These are phyloP conservation scores for Colletotrichum viniferum DNA, from an alignment of 2,329 filamentous ascomycete genomes.

Conservation along the genomic window DNA sequence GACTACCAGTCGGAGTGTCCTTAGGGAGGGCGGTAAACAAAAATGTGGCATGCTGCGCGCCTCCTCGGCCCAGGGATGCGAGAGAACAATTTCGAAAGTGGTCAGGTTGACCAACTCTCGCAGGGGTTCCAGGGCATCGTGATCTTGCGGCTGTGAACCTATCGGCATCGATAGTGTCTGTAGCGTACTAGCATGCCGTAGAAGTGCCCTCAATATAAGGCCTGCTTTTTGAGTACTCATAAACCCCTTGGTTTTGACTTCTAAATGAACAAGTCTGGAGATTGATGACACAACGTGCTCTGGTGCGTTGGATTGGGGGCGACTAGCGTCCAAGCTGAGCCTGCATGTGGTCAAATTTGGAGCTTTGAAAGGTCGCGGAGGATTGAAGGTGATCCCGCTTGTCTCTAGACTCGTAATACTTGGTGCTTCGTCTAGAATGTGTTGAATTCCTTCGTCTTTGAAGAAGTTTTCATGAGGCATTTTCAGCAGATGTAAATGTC, in stretches of 20 bases:
- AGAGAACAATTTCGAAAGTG: not conserved
- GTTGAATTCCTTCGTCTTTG: not conserved
- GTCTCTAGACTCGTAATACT: not conserved
- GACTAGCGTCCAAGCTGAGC: not conserved
- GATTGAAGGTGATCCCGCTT: not conserved
- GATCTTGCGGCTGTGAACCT: not conserved
- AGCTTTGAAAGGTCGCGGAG: not conserved
- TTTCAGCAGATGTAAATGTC: not conserved
- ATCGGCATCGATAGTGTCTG: not conserved
- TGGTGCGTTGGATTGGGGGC: not conserved
- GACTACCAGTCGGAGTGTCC: not conserved
- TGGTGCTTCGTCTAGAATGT: not conserved
- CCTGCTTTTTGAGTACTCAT: not conserved
- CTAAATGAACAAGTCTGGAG: not conserved
- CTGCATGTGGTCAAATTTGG: not conserved
- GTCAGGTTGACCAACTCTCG: not conserved
- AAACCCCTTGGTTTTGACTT: not conserved
- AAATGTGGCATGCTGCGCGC: not conserved
- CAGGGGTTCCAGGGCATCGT: not conserved
- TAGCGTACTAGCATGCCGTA: not conserved
- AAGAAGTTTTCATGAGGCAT: not conserved
- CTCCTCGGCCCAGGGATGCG: not conserved
- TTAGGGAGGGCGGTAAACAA: not conserved
- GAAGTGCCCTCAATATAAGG: not conserved
- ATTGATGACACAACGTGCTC: not conserved